Conservation (phyloP, 345 rosid genomes). For the Erodium maritimum region DNA sequence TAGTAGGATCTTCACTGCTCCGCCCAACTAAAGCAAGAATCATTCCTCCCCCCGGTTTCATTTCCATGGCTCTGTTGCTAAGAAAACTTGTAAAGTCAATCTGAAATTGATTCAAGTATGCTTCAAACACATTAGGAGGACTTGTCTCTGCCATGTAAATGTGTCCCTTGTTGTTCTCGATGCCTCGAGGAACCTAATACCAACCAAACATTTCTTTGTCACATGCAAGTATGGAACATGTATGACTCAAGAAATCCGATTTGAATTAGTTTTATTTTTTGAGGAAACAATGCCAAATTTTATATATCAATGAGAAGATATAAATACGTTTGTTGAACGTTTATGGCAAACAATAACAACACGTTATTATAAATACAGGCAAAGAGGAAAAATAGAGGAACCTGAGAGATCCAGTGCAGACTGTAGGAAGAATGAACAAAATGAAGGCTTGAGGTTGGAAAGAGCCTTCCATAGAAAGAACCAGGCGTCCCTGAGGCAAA, state of each 20-base stretch:
- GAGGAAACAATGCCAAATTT: no score
- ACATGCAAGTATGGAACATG: no score
- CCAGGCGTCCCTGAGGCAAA: no score
- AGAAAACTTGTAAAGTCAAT: slow-evolving; percentile 4
- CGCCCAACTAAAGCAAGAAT: not conserved
- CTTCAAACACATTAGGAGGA: slow-evolving; percentile 6
- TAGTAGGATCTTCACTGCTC: not conserved
- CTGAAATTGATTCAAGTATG: slow-evolving; percentile 8
- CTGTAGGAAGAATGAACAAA: not conserved
- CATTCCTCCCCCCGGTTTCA: not conserved
- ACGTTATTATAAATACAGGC: no score
- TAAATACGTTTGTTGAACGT: no score
- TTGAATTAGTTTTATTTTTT: no score
- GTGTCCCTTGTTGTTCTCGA: not conserved
- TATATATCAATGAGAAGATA: no score
- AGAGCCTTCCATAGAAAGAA: not conserved
- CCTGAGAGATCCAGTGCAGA: not conserved
- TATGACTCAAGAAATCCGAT: no score
- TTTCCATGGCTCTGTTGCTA: slow-evolving; percentile 1
- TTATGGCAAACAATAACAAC: no score
- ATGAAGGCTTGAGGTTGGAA: not conserved
- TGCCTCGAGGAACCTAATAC: slow-evolving; percentile 1
- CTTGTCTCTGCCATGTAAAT: slow-evolving; percentile 4
- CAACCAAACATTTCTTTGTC: no score
- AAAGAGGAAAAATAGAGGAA: no score